Percentiles rank a stretch among this genome's conserved stretches.
Evolutionary conservation across 2,329 filamentous ascomycete species (phyloP).

Genomic region (Alternaria dauci): DNA sequence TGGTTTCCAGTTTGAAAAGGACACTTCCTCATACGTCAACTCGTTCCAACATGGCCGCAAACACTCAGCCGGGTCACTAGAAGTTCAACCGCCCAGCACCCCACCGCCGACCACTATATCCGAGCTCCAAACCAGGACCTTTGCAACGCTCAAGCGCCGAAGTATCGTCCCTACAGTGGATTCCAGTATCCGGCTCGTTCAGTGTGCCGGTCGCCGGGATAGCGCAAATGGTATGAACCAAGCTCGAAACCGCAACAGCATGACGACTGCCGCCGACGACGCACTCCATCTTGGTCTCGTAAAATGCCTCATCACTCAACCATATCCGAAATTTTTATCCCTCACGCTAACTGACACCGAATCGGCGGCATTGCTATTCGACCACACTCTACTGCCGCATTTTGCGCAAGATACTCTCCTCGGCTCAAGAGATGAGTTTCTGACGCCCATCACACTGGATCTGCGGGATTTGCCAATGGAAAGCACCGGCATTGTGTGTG

Average conservation of each 20-base stretch:
- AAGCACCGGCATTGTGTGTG: conserved; percentile 93
- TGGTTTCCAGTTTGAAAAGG: conserved; percentile 82
- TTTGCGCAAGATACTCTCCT: conserved; percentile 71
- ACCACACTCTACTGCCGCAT: conserved; percentile 70
- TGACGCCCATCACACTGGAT: conserved; percentile 89
- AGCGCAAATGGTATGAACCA: conserved; percentile 35
- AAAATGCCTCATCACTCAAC: conserved; percentile 57
- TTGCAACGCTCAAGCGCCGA: conserved; percentile 79
- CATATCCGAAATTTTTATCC: conserved; percentile 74
- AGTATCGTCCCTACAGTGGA: conserved; percentile 78
- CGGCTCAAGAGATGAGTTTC: conserved; percentile 73
- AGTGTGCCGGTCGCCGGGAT: conserved; percentile 75
- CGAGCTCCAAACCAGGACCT: conserved; percentile 84
- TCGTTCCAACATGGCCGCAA: conserved; percentile 60
- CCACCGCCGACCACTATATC: conserved; percentile 79
- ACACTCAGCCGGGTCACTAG: conserved; percentile 57
- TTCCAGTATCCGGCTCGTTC: conserved; percentile 73
- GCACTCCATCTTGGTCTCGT: conserved; percentile 58
- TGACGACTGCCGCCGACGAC: conserved; percentile 50
- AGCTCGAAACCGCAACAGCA: conserved; percentile 39
- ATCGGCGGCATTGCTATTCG: conserved; percentile 75
- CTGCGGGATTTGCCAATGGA: conserved; percentile 81
- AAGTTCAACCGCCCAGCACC: conserved; percentile 66
- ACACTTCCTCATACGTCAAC: conserved; percentile 68
- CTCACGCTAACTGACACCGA: conserved; percentile 77